phyloP scores from a whole-genome alignment of 177 flowering plant genomes.

The Vitis hybrid region DNA sequence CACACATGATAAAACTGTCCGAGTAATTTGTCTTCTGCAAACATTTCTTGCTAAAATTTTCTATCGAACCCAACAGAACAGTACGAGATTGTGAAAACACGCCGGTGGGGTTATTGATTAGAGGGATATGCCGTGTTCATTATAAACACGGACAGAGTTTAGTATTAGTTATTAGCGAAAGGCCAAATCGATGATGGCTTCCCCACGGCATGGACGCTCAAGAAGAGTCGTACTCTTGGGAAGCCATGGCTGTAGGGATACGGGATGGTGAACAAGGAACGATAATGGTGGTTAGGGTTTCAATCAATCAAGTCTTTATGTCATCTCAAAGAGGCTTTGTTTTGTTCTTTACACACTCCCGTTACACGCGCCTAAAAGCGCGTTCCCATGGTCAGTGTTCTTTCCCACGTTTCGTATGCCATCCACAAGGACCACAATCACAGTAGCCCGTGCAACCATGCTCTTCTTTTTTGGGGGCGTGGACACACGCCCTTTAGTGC shows the following conservation, averaged over 20 bases:
- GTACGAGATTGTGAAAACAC: background rate
- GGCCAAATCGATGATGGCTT: background rate
- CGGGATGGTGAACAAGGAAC: background rate
- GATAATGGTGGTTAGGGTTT: background rate
- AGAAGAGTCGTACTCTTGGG: background rate
- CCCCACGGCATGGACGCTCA: slow-evolving; percentile 1
- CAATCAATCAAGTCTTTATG: slow-evolving; percentile 12
- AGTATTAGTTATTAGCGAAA: background rate
- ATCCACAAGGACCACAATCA: too few relatives aligned
- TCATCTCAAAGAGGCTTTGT: slow-evolving; percentile 6
- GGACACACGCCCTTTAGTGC: background rate
- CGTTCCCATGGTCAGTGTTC: background rate
- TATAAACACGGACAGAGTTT: background rate
- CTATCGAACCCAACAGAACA: background rate
- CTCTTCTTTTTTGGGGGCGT: background rate
- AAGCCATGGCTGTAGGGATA: slow-evolving; percentile 8
- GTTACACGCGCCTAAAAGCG: background rate
- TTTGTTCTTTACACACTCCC: background rate
- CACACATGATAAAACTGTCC: too few relatives aligned
- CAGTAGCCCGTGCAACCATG: too few relatives aligned
- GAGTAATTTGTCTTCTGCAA: too few relatives aligned
- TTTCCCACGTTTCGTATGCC: background rate
- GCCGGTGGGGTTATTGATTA: background rate
- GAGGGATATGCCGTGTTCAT: background rate
- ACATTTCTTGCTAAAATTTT: background rate